phyloP scores from a whole-genome alignment of 1,284 basidiomycete species.

The Malassezia nana region DNA sequence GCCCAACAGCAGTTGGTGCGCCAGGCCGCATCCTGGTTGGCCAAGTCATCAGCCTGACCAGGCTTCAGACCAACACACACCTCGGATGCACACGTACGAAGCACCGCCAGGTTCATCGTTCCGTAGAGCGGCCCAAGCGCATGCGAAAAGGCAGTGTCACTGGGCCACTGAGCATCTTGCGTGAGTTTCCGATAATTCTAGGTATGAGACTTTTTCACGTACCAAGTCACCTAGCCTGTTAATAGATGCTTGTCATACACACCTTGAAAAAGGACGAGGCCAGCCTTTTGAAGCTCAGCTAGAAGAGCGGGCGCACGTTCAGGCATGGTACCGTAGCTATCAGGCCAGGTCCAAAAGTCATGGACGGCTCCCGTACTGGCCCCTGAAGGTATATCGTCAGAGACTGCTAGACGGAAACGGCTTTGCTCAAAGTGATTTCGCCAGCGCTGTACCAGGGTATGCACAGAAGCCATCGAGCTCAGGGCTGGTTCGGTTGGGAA shows the following conservation, averaged over 20 bases:
- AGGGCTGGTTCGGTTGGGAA: constrained; percentile 48
- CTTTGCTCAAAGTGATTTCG: constrained; percentile 60
- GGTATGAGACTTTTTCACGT: not conserved
- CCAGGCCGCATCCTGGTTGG: constrained; percentile 33
- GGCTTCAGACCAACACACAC: constrained; percentile 39
- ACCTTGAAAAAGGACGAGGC: constrained; percentile 88
- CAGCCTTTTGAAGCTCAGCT: constrained; percentile 54
- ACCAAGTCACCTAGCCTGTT: constrained; percentile 5
- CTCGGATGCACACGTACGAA: constrained; percentile 92
- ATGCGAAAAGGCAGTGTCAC: constrained; percentile 64
- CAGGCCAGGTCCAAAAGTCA: constrained; percentile 39
- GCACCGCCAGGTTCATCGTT: constrained; percentile 66
- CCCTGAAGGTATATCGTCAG: constrained; percentile 60
- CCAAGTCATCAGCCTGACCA: constrained; percentile 27
- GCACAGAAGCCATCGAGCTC: constrained; percentile 49
- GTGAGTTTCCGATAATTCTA: constrained; percentile 59
- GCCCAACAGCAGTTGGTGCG: constrained; percentile 40
- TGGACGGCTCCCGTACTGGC: constrained; percentile 23
- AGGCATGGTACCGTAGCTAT: constrained; percentile 21
- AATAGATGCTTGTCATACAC: constrained; percentile 57
- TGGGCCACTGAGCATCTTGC: constrained; percentile 78
- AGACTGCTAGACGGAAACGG: constrained; percentile 64
- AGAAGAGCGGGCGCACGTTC: constrained; percentile 56
- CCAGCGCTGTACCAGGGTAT: constrained; percentile 65
- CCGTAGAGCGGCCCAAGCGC: constrained; percentile 67